Evolutionary conservation across 495 filamentous ascomycete species (phyloP), one percentile per base, ranked within the genome.

Genomic region (Penicillium verhagenii): DNA sequence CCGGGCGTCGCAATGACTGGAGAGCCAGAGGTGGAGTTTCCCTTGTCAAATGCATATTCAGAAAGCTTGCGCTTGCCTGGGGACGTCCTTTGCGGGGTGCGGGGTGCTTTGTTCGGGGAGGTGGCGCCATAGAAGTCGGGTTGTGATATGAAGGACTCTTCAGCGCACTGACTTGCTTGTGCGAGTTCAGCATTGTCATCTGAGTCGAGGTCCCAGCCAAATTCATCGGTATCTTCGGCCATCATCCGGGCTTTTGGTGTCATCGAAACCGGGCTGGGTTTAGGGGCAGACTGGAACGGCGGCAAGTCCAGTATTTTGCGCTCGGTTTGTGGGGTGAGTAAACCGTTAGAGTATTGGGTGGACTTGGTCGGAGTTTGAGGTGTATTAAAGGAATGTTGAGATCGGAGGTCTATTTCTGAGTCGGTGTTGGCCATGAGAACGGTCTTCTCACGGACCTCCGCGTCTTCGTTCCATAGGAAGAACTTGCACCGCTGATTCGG

Each of bases 381-480:
- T 40, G 52, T 66, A 11, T 31, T 31, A 7, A 43, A 24, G 4
- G 64, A 62, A 1, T 63, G 64, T 44, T 48, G 44, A 21, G 43
- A 8, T 6, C 49, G 45, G 9, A 58, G 46, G 18, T 65, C 40
- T 1, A 42, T 21, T 52, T 82, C 78, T 0, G 75, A 69, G 43
- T 68, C 71, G 14, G 74, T 77, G 59, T 85, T 86, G 50, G 72
- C 77, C 20, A 80, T 58, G 3, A 85, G 62, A 7, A 72, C 70
- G 11, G 63, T 59, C 58, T 76, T 73, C 60, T 89, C 85, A 14
- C 84, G 77, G 18, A 53, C 54, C 29, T 78, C 68, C 0, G 87
- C 88, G n/a, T 83, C 79, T 24, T 83, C 80, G 24, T 78, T 75
- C 82, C 84, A 92, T 2, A 91, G 69, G 64, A 90, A 92, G 75